These are phyloP conservation scores for Fistulifera pelliculosa DNA, from an alignment of 108 stramenopile genomes.

Conservation along the genomic window DNA sequence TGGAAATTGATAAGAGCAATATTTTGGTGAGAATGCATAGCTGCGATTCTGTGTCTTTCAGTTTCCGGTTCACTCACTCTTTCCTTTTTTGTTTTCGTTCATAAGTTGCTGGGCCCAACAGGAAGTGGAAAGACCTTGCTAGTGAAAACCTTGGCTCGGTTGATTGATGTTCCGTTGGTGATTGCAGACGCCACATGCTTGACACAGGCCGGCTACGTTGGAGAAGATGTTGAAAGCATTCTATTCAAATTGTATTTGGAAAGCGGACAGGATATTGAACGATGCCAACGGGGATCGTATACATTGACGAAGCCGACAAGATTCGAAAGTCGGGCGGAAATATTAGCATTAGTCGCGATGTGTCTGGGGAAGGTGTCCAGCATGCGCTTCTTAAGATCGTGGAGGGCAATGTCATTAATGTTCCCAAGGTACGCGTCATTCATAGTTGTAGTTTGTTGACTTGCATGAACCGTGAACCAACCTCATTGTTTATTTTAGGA, in stretches of 20 bases:
- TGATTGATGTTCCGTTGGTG: conserved; percentile 91
- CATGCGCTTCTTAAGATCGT: conserved; percentile 98
- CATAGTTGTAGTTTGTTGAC: background rate
- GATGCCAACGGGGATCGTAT: conserved; percentile 91
- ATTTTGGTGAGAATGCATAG: conserved; percentile 49
- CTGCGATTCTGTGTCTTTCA: conserved; percentile 23
- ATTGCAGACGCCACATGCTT: conserved; percentile 95
- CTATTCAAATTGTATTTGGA: conserved; percentile 81
- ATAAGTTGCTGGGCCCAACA: conserved; percentile 59
- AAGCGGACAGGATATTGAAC: conserved; percentile 89
- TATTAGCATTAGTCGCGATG: conserved; percentile 92
- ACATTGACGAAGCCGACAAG: conserved; percentile 94
- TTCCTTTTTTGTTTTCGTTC: conserved; percentile 4
- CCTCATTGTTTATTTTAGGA: conserved; percentile 28
- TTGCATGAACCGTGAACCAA: background rate
- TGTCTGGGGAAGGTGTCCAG: conserved; percentile 96
- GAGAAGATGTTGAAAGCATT: conserved; percentile 96
- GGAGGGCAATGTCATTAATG: conserved; percentile 96
- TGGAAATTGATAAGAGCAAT: conserved; percentile 93
- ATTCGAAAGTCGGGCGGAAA: conserved; percentile 89
- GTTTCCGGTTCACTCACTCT: conserved; percentile 46
- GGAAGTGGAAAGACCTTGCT: conserved; percentile 89
- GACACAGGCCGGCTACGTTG: conserved; percentile 97
- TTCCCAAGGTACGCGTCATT: conserved; percentile 82
- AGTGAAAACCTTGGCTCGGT: conserved; percentile 88